Evolutionary conservation across 768 basidiomycete genomes (phyloP), one percentile per base, ranked within the genome.

Genomic region (Ramaria rubella): DNA sequence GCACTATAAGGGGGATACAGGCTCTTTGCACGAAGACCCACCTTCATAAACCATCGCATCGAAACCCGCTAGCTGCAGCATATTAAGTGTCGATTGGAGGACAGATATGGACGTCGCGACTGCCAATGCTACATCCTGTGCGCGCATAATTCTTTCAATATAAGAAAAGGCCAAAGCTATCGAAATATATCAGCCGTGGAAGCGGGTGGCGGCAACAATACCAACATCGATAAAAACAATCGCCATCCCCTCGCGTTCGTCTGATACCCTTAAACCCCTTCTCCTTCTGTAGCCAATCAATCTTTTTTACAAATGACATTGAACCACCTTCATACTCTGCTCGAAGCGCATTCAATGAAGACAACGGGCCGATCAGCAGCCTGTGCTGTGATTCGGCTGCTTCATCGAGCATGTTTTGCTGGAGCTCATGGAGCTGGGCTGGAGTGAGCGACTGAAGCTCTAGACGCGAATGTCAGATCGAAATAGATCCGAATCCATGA

Each of bases 111-210:
- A 79, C 36, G 69, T 70, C 24, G 69, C 75, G 2, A 81, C 80
- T 0, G 79, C 80, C 15, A 77, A 50, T 4, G 74, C 69, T 14
- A 64, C 70, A 53, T 85, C 75, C 24, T 70, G 50, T 0, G 73
- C 69, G 34, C 75, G 71, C 23, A 90, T 64, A 27, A 94, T 75
- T n/a, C 80, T 77, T 49, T 90, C 82, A 30, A 94, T 71, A 66
- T 87, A 92, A 5, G 90, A 83, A 62, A 90, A 91, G 6, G 83
- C 89, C 50, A 94, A 75, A 11, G 92, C 92, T 91, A 57, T 42
- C 8, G 59, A 50, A 50, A n/a, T n/a, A 60, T 51, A 29, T 23
- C 7, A 27, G 11, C 49, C 17, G 23, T 31, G 5, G 4, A 27
- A n/a, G 11, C n/a, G n/a, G 44, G 9, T 14, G 9, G 11, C 23